Evolutionary conservation across 306 rosid species (phyloP), one percentile per base, ranked within the genome.

Genomic region (Cicer bijugum): DNA sequence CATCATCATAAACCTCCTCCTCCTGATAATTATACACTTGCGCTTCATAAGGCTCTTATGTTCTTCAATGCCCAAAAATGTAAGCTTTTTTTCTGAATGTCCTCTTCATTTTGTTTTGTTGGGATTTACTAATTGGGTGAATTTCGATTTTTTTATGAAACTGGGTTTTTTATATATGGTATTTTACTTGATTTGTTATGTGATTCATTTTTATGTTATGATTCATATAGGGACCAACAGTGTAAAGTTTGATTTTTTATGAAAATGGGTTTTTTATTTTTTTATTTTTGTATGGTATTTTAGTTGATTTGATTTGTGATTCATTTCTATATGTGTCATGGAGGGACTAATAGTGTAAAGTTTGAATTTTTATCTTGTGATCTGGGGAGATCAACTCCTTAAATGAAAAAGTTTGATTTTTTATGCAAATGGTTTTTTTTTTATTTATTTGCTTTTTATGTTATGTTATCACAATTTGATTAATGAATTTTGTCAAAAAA

Each of bases 31-130:
- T 95, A 95, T 81, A 95, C 99, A 0, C 85, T 90, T 4, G 99
- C 97, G 15, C 97, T 95, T 56, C 99, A 78, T 61, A 95, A 95
- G 78, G 95, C 99, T 6, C 97, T 95, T 15, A 88, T 91, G 97
- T 95, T 95, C 92, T 95, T 95, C 85, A 95, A 95, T 62, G 97
- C 90, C 4, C 99, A 94, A 71, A 78, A 61, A 86, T 94, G 99
- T 94, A 60, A 59, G 66, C 16, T 57, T 57, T 57, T 61, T n/a
- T 7, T 37, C 0, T 17, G 0, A 7, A 2, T 7, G 8, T 33
- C 50, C 69, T 63, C 14, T 63, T 64, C 51, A 40, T 64, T 59
- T 59, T 59, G 17, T 59, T 33, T 59, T 12, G 20, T 59, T 6
- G 42, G 15, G 43, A 11, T 1, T 59, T 0, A 3, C 5, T 59